Percentiles rank a stretch among this genome's conserved stretches.
Evolutionary conservation across 2,329 filamentous ascomycete genomes (phyloP).

Genomic region (Calcarisporium arbuscula): DNA sequence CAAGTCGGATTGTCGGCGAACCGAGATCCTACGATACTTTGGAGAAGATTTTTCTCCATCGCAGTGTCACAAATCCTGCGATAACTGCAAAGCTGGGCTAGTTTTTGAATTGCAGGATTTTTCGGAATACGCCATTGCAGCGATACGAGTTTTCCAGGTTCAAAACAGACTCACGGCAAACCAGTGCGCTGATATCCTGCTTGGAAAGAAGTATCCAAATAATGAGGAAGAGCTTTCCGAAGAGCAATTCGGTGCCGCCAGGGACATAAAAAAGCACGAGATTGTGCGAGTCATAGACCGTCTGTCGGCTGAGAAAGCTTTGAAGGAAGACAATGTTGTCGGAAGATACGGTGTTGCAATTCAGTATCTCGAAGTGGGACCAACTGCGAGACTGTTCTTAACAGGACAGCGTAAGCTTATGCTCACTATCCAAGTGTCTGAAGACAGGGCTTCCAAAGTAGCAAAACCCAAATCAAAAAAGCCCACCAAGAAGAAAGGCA

Average conservation of each 20-base stretch:
- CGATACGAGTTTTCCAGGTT: slow-evolving; percentile 61
- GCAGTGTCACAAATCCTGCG: slow-evolving; percentile 71
- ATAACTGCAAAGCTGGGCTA: slow-evolving; percentile 76
- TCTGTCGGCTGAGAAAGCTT: slow-evolving; percentile 65
- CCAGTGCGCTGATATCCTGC: slow-evolving; percentile 79
- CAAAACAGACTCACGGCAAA: slow-evolving; percentile 61
- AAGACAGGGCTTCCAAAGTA: slow-evolving; percentile 21
- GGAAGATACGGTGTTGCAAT: slow-evolving; percentile 57
- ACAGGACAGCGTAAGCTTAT: slow-evolving; percentile 38
- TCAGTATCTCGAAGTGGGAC: slow-evolving; percentile 58
- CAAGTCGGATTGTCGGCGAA: slow-evolving; percentile 75
- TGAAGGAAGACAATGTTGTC: slow-evolving; percentile 60
- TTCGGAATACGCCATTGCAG: slow-evolving; percentile 65
- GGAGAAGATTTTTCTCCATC: slow-evolving; percentile 71
- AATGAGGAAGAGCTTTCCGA: slow-evolving; percentile 47
- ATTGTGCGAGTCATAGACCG: slow-evolving; percentile 78
- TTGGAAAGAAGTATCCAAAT: slow-evolving; percentile 60
- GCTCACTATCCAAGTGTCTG: slow-evolving; percentile 33
- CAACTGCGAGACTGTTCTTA: slow-evolving; percentile 36
- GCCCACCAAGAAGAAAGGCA: slow-evolving; percentile 28
- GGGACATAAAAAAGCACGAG: slow-evolving; percentile 64
- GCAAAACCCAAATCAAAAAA: slow-evolving; percentile 26
- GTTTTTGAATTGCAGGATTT: slow-evolving; percentile 71
- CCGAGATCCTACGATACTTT: slow-evolving; percentile 90
- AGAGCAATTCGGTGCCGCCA: slow-evolving; percentile 61